A percentile compares a stretch with the other conserved stretches of the same genome.
Conservation (phyloP, 225 moss, liverwort and hornwort genomes). For the Bryoerythrophyllum caledonicum region DNA sequence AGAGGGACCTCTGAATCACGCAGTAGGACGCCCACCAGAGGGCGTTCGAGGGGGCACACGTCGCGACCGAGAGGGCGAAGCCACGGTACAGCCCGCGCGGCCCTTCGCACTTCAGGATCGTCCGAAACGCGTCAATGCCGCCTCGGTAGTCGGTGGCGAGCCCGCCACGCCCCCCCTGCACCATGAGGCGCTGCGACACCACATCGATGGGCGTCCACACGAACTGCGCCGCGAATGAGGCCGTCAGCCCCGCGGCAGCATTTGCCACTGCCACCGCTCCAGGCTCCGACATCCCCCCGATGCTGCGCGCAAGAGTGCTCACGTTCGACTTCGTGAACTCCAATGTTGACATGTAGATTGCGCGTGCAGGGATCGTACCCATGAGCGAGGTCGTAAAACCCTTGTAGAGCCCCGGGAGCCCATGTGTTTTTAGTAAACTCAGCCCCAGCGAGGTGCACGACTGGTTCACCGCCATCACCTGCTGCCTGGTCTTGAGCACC, state of each 20-base stretch:
- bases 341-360: slow-evolving; percentile 63
- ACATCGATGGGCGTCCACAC: slow-evolving; percentile 67
- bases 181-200: slow-evolving; percentile 56
- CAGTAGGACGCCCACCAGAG: slow-evolving; percentile 71
- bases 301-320: slow-evolving; percentile 31
- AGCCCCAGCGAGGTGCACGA: slow-evolving; percentile 52
- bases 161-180: slow-evolving; percentile 54
- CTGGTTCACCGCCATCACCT: slow-evolving; percentile 59
- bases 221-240: slow-evolving; percentile 55
- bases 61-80: slow-evolving; percentile 47
- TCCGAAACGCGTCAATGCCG: slow-evolving; percentile 55
- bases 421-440: slow-evolving; percentile 47
- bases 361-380: slow-evolving; percentile 62
- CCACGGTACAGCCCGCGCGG: slow-evolving; percentile 55
- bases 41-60: slow-evolving; percentile 54
- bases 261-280: slow-evolving; percentile 59
- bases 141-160: slow-evolving; percentile 48
- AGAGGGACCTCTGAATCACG: slow-evolving; percentile 52
- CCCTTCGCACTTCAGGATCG: slow-evolving; percentile 49
- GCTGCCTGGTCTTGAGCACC: slow-evolving; percentile 61
- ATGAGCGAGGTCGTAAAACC: slow-evolving; percentile 59
- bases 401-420: slow-evolving; percentile 55
- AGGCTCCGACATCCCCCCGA: slow-evolving; percentile 59
- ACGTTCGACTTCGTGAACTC: slow-evolving; percentile 60
- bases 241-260: slow-evolving; percentile 59